Conservation (phyloP, 768 basidiomycete species). For the Russula virescens region DNA sequence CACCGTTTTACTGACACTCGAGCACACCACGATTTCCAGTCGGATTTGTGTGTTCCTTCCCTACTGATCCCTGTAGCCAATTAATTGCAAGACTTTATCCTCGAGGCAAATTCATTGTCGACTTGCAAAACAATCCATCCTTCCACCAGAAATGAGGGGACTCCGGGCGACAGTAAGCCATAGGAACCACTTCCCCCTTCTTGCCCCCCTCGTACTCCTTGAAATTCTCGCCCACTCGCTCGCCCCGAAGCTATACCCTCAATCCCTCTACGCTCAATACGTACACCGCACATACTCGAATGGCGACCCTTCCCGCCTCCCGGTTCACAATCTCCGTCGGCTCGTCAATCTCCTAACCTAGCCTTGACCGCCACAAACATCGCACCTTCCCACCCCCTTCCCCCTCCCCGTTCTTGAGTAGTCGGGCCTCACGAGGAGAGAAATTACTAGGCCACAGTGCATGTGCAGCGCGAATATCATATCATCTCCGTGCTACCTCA, state of each 20-base stretch:
- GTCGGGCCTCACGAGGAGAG: background rate
- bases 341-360: background rate
- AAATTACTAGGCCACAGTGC: no score
- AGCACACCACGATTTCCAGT: background rate
- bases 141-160: background rate
- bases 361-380: no score
- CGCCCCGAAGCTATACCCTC: background rate
- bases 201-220: background rate
- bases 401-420: background rate
- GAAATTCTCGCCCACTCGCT: background rate
- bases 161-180: background rate
- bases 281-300: background rate
- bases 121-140: background rate
- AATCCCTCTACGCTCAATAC: background rate
- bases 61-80: background rate
- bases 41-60: background rate
- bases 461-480: no score
- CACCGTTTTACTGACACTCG: background rate
- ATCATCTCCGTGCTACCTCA: no score
- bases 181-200: no score
- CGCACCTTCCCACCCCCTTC: no score
- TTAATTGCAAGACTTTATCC: background rate
- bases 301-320: background rate
- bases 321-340: background rate
- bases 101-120: background rate